These are phyloP conservation scores for Arthrobotrys megalospora DNA, from an alignment of 2,329 filamentous ascomycete genomes.

Conservation along the genomic window DNA sequence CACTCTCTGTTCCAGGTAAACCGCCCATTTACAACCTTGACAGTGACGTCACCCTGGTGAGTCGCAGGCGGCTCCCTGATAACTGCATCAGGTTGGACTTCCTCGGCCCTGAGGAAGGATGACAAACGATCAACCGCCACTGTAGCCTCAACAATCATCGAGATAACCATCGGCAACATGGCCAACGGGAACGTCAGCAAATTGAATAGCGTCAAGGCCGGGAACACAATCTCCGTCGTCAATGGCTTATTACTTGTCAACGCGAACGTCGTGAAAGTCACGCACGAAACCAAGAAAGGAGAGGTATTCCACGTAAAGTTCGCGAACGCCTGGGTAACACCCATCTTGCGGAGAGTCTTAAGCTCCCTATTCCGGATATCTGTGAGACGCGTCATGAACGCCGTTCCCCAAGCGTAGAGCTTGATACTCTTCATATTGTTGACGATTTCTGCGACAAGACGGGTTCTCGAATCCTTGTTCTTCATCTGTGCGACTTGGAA, in stretches of 20 bases:
- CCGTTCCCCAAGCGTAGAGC: conserved; percentile 95
- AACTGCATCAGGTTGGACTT: conserved; percentile 89
- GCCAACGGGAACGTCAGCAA: conserved; percentile 94
- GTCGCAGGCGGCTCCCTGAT: conserved; percentile 78
- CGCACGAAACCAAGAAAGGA: conserved; percentile 96
- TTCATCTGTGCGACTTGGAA: conserved; percentile 98
- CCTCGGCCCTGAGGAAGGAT: conserved; percentile 86
- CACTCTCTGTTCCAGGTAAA: conserved; percentile 89
- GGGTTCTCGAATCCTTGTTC: conserved; percentile 94
- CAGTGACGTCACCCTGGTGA: conserved; percentile 85
- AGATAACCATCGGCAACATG: conserved; percentile 97
- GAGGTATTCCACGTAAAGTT: conserved; percentile 99
- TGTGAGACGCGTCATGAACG: conserved; percentile 98
- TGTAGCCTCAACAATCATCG: conserved; percentile 93
- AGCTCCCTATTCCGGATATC: conserved; percentile 94
- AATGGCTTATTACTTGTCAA: conserved; percentile 84
- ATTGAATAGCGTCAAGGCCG: conserved; percentile 93
- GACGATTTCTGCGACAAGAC: conserved; percentile 95
- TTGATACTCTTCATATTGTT: conserved; percentile 99
- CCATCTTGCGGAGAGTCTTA: conserved; percentile 95
- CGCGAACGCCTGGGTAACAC: conserved; percentile 90
- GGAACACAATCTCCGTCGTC: conserved; percentile 96
- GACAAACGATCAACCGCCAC: conserved; percentile 91
- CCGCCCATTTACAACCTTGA: conserved; percentile 84
- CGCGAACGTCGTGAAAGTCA: conserved; percentile 95